Base-by-base conservation (phyloP, 2,329 filamentous ascomycete species). In the Exophiala xenobiotica region DNA sequence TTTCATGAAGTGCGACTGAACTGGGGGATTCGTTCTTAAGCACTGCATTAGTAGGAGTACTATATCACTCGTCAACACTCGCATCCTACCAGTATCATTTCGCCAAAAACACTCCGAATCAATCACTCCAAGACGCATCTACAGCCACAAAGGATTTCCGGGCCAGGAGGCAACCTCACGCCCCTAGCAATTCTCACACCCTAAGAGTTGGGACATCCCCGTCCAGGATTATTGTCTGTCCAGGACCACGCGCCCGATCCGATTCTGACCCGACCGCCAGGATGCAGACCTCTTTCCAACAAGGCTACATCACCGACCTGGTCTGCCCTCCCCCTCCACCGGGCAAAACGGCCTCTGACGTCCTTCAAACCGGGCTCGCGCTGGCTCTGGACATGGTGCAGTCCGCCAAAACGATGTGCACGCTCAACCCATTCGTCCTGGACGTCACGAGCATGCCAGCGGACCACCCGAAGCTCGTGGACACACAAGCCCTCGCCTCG, bases 241-340 rank as follows among this genome's bases (percentile, higher is more conserved):
- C 12, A 12, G 26, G 6, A 27, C 26, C 7, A 27, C 26, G 12
- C 26, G 26, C n/a, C n/a, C n/a, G n/a, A n/a, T n/a, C n/a, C n/a
- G n/a, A n/a, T n/a, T n/a, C n/a, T n/a, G n/a, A n/a, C 9, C 29
- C 42, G 11, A 52, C 38, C 26, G 29, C 55, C 6, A 54, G 54
- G 40, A 46, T 61, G 20, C 53, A 58, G 31, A 57, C 60, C 33
- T 43, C 41, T 29, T 46, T 58, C 47, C 53, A 56, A 43, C 49
- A 52, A 38, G 51, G 53, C 33, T 57, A 54, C 50, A 58, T 60
- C 56, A 56, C 57, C 19, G 51, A 56, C 45, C 54, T 59, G 6
- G 42, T 58, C 42, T 48, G 56, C 37, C 53, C 58, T 2, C 38
- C 50, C 2, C 33, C 49, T 1, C 41, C 39, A 2, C 38, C 27